Evolutionary conservation across 1,284 basidiomycete genomes (phyloP).

Genomic region (Moniliophthora roreri): DNA sequence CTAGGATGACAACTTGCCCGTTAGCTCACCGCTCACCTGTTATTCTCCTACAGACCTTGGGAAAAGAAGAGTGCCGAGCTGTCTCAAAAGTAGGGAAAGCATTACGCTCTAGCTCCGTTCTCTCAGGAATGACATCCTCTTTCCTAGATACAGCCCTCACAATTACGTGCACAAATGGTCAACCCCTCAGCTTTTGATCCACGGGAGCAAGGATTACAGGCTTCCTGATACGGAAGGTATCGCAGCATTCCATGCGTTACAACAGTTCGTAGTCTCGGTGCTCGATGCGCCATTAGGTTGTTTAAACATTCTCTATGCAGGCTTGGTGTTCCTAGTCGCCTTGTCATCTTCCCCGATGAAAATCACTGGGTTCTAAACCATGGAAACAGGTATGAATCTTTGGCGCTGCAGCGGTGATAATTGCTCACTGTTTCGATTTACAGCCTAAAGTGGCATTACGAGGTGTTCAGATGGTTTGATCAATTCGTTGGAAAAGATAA

Average conservation of each 20-base stretch:
- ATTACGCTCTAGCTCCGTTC: neutral
- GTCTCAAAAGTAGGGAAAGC: conserved; percentile 48
- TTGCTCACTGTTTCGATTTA: neutral
- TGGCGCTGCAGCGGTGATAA: neutral
- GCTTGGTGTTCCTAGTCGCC: conserved; percentile 72
- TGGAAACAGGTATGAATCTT: conserved; percentile 58
- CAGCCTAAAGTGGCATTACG: conserved; percentile 83
- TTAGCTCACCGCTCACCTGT: conserved; percentile 13
- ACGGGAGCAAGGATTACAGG: conserved; percentile 86
- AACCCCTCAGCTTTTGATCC: conserved; percentile 83
- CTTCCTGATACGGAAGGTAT: conserved; percentile 84
- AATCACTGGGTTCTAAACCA: conserved; percentile 89
- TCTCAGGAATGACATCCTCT: neutral
- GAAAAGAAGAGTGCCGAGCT: conserved; percentile 55
- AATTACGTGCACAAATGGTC: conserved; percentile 84
- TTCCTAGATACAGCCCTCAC: conserved; percentile 62
- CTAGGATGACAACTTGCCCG: neutral
- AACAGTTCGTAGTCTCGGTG: conserved; percentile 55
- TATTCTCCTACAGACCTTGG: conserved; percentile 68
- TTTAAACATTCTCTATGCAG: conserved; percentile 35
- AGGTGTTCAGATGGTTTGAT: conserved; percentile 87
- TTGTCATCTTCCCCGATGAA: conserved; percentile 91
- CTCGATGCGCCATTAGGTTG: neutral
- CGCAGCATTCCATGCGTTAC: conserved; percentile 76
- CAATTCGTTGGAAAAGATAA: neutral